Conservation (phyloP, 805 yeast species). For the Wickerhamomyces xylosicus region DNA sequence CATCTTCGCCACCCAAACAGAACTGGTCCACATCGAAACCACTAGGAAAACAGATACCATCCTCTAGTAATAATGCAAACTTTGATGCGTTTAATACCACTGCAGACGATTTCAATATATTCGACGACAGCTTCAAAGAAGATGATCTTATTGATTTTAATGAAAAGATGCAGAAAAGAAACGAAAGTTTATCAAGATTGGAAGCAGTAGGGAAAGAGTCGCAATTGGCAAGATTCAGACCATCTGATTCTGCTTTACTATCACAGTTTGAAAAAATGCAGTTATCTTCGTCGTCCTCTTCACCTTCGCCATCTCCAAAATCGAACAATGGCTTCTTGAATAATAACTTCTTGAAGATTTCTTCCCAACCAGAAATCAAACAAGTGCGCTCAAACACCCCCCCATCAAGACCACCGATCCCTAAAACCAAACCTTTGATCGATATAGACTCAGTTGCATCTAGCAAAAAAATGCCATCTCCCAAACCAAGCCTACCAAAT, state of each 20-base stretch:
- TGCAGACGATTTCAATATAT: conserved; percentile 12
- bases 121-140: conserved; percentile 12
- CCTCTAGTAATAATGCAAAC: background rate
- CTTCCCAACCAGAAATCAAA: background rate
- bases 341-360: background rate
- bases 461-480: no score
- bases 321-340: no score
- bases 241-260: background rate
- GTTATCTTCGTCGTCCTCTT: background rate
- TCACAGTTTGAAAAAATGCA: conserved; percentile 4
- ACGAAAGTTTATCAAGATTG: conserved; percentile 16
- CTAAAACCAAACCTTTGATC: conserved; percentile 3
- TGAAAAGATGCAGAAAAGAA: conserved; percentile 11
- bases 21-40: conserved; percentile 18
- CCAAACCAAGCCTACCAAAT: conserved; percentile 1
- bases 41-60: conserved; percentile 1
- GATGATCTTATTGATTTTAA: conserved; percentile 15
- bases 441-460: background rate
- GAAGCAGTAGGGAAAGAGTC: conserved; percentile 17
- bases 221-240: conserved; percentile 9
- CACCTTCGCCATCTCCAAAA: background rate
- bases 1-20: conserved; percentile 2
- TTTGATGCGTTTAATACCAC: conserved; percentile 1
- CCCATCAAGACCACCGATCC: conserved; percentile 4
- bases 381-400: background rate